phyloP scores from a whole-genome alignment of 2,329 filamentous ascomycete genomes.

The Exserohilum rostratum region DNA sequence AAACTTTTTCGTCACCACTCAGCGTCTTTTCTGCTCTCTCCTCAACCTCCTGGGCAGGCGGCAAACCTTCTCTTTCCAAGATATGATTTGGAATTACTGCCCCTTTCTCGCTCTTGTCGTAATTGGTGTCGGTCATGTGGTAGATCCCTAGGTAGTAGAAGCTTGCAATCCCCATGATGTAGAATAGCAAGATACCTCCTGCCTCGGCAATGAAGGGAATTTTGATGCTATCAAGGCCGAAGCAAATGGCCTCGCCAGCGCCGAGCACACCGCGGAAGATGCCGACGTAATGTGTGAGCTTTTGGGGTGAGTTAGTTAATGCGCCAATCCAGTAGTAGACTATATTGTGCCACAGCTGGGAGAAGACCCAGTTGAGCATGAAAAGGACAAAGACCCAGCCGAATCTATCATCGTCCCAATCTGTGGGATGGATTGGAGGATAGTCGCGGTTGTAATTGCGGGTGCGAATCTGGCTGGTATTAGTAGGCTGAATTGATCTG shows the following conservation, averaged over 20 bases:
- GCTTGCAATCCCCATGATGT: constrained; percentile 31
- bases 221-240: constrained; percentile 40
- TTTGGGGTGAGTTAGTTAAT: constrained; percentile 40
- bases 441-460: constrained; percentile 37
- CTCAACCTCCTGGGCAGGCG: constrained; percentile 20
- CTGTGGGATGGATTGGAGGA: constrained; percentile 30
- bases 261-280: constrained; percentile 40
- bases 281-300: constrained; percentile 40
- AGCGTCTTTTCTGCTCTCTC: neutral
- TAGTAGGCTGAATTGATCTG: neutral
- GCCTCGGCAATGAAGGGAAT: constrained; percentile 39
- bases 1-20: neutral
- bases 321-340: constrained; percentile 44
- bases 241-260: constrained; percentile 40
- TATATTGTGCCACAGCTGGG: constrained; percentile 42
- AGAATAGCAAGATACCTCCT: constrained; percentile 39
- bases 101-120: constrained; percentile 33
- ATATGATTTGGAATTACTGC: constrained; percentile 38
- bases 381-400: constrained; percentile 41
- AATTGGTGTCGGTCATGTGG: constrained; percentile 41
- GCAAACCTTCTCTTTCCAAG: constrained; percentile 27
- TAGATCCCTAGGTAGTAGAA: constrained; percentile 39
- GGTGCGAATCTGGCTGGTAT: constrained; percentile 29
- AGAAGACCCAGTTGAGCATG: constrained; percentile 41
- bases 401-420: constrained; percentile 35